phyloP scores from a whole-genome alignment of 768 basidiomycete genomes.

The Filobasidium floriforme region DNA sequence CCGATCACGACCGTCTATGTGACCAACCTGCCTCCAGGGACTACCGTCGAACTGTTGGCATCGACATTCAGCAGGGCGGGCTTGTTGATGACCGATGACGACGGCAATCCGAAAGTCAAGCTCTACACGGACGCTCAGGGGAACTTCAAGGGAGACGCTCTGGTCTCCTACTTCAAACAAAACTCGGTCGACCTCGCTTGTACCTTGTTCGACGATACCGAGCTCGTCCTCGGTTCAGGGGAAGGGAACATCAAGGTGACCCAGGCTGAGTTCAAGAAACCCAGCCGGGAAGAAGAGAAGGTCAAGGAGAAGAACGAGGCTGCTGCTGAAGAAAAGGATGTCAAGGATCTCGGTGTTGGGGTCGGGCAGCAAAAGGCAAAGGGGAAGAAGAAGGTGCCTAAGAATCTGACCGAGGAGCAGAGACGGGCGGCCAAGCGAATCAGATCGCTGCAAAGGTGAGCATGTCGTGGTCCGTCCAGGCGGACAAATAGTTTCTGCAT shows the following conservation, averaged over 20 bases:
- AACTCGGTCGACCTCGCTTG: slow-evolving; percentile 82
- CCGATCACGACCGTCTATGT: slow-evolving; percentile 85
- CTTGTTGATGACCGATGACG: slow-evolving; percentile 82
- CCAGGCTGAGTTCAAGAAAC: slow-evolving; percentile 39
- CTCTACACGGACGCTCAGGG: slow-evolving; percentile 85
- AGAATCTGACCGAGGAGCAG: slow-evolving; percentile 36
- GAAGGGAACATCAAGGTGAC: slow-evolving; percentile 46
- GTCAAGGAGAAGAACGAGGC: slow-evolving; percentile 54
- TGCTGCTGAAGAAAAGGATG: slow-evolving; percentile 15
- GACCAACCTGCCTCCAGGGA: slow-evolving; percentile 68
- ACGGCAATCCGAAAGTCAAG: slow-evolving; percentile 89
- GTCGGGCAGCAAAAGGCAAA: slow-evolving; percentile 55
- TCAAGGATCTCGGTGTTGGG: slow-evolving; percentile 19
- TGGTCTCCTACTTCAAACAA: slow-evolving; percentile 96
- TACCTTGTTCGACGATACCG: slow-evolving; percentile 81
- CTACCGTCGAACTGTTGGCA: slow-evolving; percentile 66
- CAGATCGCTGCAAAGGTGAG: slow-evolving; percentile 52
- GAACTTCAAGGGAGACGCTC: slow-evolving; percentile 81
- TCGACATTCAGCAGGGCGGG: slow-evolving; percentile 86
- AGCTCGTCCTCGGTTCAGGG: slow-evolving; percentile 72
- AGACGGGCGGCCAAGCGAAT: slow-evolving; percentile 42
- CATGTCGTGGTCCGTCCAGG: too few species aligned
- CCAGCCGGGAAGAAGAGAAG: slow-evolving; percentile 17
- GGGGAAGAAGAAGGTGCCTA: slow-evolving; percentile 45
- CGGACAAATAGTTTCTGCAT: too few species aligned